Base-by-base conservation (phyloP, 2,329 filamentous ascomycete species). In the Allantophomopsis cytisporea region DNA sequence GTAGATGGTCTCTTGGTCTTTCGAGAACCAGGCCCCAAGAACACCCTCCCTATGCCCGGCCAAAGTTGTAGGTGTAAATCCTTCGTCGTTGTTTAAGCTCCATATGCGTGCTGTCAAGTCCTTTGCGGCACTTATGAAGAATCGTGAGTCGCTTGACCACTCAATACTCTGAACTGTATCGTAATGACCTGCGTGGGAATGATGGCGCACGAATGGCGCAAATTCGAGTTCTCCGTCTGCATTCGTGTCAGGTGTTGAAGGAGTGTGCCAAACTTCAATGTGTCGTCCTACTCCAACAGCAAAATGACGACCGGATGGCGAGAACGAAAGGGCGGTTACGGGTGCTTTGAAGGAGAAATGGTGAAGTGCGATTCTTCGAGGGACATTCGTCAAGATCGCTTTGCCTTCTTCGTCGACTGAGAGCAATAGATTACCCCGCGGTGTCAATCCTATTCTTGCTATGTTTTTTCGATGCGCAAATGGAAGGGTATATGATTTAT, bases 391-490 rank as follows among this genome's bases (percentile, higher is more conserved):
- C 46, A 98, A 69, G 40, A 98, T 94, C 23, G 89, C 87, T 52
- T 83, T 82, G 43, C 91, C 91, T 68, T 94, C 84, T 62, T 95
- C 83, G 64, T 98, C 93, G 48, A 98, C 72, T 7, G 89, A 85
- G 47, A 98, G 79, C 15, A 98, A 73, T 37, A 98, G 74, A 59
- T 95, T 95, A 53, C 89, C 91, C 55, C 79, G 77, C 39, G 91
- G 88, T 37, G 87, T 86, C 41, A 98, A 75, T 49, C 86, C 89
- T 48, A 98, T 76, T 48, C 85, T 77, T 46, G 82, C 67, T 54
- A 98, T 93, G 60, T 96, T 96, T 57, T 83, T 87, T 61, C 91
- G 83, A 61, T 98, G 91, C 47, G 89, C 78, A 57, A 96, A 95
- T 16, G 78, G 83, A 11, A 94, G 73, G 10, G 85, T 93, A 55